Evolutionary conservation across 129 eudicot genomes (phyloP), one percentile per base, ranked within the genome.

Genomic region (Tagetes erecta): DNA sequence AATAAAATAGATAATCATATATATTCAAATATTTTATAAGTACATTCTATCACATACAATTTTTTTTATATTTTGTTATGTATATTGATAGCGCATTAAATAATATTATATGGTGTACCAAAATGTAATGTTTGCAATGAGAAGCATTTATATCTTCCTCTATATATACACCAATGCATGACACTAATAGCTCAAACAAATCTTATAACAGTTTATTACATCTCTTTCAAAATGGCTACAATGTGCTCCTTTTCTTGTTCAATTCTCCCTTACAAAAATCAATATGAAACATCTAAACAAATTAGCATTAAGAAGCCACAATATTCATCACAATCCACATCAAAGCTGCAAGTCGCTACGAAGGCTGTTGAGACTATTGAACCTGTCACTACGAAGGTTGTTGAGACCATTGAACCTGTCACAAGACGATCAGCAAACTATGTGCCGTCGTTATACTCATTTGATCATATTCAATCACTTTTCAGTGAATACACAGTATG

Each of bases 351-450:
- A 1, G 44, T 38, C 8, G 10, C 0, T 37, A 31, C 11, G 10
- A 58, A 58, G 65, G 38, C 7, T 5, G 35, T 5, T 3, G 9
- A 1, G 2, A n/a, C 3, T 13, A n/a, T 10, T 8, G 39, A 58
- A 58, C 39, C 68, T 1, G 1, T 5, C 45, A 1, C 9, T 37
- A 31, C 11, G 10, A 58, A 58, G 65, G 38, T 12, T 5, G 35
- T 5, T 3, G 9, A 1, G 2, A n/a, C 3, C 13, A n/a, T 10
- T 8, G 39, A 58, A 58, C 39, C 68, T 1, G 1, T 5, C 45
- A 1, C 9, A 53, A 38, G 75, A 53, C 38, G 75, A 38, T 71
- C 75, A 52, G 66, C 65, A 53, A 71, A 71, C 39, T 71, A 71
- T 20, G 4, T 1, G 65, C 50, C 65, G 8, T 71, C 75, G 4